Base-by-base conservation (phyloP, 1,284 basidiomycete species). In the Puccinia horiana region DNA sequence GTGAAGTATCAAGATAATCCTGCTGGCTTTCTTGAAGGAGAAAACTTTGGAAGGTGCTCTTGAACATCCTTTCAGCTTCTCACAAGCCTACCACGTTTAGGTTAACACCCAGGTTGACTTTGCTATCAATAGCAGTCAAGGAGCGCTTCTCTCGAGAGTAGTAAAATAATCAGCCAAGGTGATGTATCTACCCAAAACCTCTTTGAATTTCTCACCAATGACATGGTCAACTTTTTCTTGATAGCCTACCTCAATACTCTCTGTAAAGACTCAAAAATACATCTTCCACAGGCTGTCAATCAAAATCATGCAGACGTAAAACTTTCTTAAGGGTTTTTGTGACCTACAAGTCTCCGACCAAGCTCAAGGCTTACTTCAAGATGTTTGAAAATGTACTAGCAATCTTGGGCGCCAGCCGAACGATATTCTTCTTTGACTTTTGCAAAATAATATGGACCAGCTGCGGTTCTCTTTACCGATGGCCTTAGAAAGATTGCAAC, bases 71-170 rank as follows among this genome's bases (percentile, higher is more conserved):
- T 54, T 61, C 63, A n/a, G 42, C 9, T 67, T n/a, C n/a, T n/a
- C n/a, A n/a, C n/a, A n/a, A 37, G 92, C 94, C 85, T 98, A 98
- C 86, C 97, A 99, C 89, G 2, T 4, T 26, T 32, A 82, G 92
- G 93, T 99, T 85, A 98, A 98, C 87, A 96, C 98, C 87, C 96
- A 98, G 87, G 90, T 96, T 84, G 97, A 99, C 86, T 90, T 96
- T 23, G 95, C 96, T 1, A 93, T 93, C 85, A 96, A 99, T 86
- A 98, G 95, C 84, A 94, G 94, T 14, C 96, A 99, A 87, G 95
- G 95, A 52, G 92, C 93, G 8, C 95, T 99, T 78, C 91, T 99
- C 67, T 92, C 94, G 35, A 92, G 94, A 23, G 95, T 98, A 77
- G 91, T 98, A 47, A 91, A 92, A 84, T 96, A 99, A 87, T 91